These are phyloP conservation scores for Zea luxurians DNA, from an alignment of 176 grass and related monocot species.

Conservation along the genomic window DNA sequence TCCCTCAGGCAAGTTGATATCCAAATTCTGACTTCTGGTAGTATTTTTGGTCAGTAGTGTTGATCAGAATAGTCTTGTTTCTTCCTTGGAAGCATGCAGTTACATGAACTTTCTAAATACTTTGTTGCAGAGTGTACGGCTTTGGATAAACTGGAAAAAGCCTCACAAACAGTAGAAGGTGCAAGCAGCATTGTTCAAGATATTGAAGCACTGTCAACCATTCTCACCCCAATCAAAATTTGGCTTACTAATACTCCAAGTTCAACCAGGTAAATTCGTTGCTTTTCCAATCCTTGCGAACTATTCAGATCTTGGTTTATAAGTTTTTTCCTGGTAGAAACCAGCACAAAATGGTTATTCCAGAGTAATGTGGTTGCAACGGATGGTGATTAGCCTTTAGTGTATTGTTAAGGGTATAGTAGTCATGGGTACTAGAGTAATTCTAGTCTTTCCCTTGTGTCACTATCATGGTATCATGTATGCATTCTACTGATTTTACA, in stretches of 20 bases:
- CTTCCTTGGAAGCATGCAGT: not conserved
- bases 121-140: slow-evolving; percentile 61
- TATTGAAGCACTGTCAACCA: slow-evolving; percentile 57
- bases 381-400: not conserved
- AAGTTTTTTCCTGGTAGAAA: too few relatives aligned
- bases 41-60: slow-evolving; percentile 6
- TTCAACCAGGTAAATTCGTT: slow-evolving; percentile 52
- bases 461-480: slow-evolving; percentile 10
- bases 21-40: not conserved
- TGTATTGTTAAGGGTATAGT: slow-evolving; percentile 5
- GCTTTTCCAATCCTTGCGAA: slow-evolving; percentile 12
- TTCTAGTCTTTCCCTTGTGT: not conserved
- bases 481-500: slow-evolving; percentile 1
- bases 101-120: not conserved
- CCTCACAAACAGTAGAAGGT: slow-evolving; percentile 83
- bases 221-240: slow-evolving; percentile 68
- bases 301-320: not conserved
- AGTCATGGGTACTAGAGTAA: not conserved
- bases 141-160: slow-evolving; percentile 86
- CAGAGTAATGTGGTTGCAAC: not conserved
- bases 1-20: slow-evolving; percentile 40
- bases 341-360: not conserved
- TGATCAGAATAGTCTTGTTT: not conserved
- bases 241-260: slow-evolving; percentile 60
- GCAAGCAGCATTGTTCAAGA: slow-evolving; percentile 72